Evolutionary conservation across 805 yeast species (phyloP).

Genomic region (Cyberlindnera maclurae): DNA sequence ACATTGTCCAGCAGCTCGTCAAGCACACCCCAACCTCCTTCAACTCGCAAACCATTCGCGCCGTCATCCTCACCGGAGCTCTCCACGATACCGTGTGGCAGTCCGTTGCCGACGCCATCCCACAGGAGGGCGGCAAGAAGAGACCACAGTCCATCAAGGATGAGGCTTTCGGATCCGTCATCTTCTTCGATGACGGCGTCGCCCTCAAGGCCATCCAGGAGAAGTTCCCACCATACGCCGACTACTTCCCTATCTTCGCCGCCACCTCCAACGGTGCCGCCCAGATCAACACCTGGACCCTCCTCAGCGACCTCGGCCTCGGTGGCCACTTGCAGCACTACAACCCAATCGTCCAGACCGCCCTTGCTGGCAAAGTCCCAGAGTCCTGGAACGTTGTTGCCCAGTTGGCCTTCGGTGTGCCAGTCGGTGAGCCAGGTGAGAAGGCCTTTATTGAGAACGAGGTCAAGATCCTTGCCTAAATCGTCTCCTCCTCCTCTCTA

Average conservation of each 20-base stretch:
- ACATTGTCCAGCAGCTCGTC: constrained; percentile 35
- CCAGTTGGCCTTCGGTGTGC: constrained; percentile 45
- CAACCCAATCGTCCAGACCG: constrained; percentile 36
- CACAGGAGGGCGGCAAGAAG: constrained; percentile 30
- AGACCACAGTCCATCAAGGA: constrained; percentile 37
- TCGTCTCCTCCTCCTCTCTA: not conserved
- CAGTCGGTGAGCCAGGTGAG: constrained; percentile 29
- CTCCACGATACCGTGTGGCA: constrained; percentile 41
- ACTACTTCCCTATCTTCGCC: constrained; percentile 41
- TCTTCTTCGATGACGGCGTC: constrained; percentile 39
- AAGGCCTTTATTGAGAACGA: constrained; percentile 36
- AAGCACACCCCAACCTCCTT: constrained; percentile 44
- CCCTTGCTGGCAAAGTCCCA: constrained; percentile 35
- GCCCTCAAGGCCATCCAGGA: constrained; percentile 34
- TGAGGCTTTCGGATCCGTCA: constrained; percentile 42
- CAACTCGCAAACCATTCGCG: constrained; percentile 45
- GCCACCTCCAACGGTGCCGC: constrained; percentile 43
- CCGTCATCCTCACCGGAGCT: constrained; percentile 39
- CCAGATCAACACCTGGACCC: constrained; percentile 44
- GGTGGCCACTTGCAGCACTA: constrained; percentile 50
- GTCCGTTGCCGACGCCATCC: constrained; percentile 31
- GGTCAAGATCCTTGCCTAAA: constrained; percentile 28
- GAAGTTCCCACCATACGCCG: constrained; percentile 36
- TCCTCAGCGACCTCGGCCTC: constrained; percentile 35
- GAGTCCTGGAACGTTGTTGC: constrained; percentile 38